Conservation (phyloP, 495 filamentous ascomycete species). For the Mycothermus thermophilus region DNA sequence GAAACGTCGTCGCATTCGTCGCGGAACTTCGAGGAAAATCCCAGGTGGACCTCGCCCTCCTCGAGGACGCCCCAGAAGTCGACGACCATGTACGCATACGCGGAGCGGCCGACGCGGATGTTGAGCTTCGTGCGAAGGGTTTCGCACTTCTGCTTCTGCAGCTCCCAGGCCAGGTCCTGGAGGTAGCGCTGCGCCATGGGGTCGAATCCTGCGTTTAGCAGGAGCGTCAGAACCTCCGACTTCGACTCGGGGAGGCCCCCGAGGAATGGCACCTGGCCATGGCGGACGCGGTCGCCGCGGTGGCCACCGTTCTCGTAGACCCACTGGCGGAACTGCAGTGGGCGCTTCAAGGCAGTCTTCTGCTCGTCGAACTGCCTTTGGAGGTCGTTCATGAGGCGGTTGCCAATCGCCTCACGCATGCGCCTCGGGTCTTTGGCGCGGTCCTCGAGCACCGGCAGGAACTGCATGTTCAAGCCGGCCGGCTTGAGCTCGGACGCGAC, state of each 20-base stretch:
- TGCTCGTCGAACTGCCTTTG: conserved; percentile 45
- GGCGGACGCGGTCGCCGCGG: conserved; percentile 21
- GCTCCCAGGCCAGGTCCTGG: conserved; percentile 38
- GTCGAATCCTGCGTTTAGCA: conserved; percentile 54
- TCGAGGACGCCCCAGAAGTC: conserved; percentile 61
- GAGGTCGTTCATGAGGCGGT: conserved; percentile 47
- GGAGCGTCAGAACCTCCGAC: conserved; percentile 37
- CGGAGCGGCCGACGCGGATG: conserved; percentile 59
- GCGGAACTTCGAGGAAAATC: conserved; percentile 55
- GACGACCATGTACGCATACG: conserved; percentile 66
- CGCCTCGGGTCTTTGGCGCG: conserved; percentile 36
- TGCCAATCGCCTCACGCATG: conserved; percentile 42
- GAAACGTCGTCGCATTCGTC: conserved; percentile 38
- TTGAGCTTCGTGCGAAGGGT: conserved; percentile 48
- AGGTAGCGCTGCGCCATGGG: conserved; percentile 46
- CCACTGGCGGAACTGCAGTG: conserved; percentile 42
- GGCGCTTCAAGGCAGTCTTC: conserved; percentile 39
- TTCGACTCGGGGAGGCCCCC: conserved; percentile 39
- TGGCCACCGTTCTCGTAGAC: conserved; percentile 28
- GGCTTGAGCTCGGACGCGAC: conserved; percentile 47
- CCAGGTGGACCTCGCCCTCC: conserved; percentile 64
- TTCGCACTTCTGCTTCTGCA: conserved; percentile 42
- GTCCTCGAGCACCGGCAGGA: conserved; percentile 63
- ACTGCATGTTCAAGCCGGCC: conserved; percentile 59
- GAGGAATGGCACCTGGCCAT: conserved; percentile 27